phyloP scores from a whole-genome alignment of 345 rosid genomes.

The Geranium rotundifolium region DNA sequence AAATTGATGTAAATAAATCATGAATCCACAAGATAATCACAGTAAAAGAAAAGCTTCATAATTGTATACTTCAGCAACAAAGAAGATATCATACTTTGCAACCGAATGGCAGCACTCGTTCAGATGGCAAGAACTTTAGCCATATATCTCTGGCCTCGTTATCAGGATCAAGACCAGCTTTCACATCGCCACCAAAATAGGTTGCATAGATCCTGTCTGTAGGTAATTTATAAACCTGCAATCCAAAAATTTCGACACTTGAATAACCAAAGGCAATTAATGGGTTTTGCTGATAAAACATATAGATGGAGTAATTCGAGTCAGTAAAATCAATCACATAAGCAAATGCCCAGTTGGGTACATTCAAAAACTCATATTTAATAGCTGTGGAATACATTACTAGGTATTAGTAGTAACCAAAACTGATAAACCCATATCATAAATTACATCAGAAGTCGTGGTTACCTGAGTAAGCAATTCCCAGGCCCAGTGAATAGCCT shows the following conservation, averaged over 20 bases:
- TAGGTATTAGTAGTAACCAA: too few species aligned
- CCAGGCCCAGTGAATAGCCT: slow-evolving; percentile 98
- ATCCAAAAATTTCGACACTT: background rate
- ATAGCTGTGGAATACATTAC: too few species aligned
- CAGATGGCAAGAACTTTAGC: slow-evolving; percentile 72
- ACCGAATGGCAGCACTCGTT: slow-evolving; percentile 76
- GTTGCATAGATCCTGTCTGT: slow-evolving; percentile 79
- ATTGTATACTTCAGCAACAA: background rate
- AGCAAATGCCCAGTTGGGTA: too few species aligned
- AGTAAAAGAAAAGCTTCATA: background rate
- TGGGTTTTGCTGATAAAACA: background rate
- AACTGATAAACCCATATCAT: background rate
- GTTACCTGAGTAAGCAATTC: slow-evolving; percentile 73
- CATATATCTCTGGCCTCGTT: slow-evolving; percentile 75
- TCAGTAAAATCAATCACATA: too few species aligned
- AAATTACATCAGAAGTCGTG: background rate
- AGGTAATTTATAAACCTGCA: slow-evolving; percentile 69
- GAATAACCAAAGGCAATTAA: too few species aligned
- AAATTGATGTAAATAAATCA: too few species aligned
- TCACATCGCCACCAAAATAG: slow-evolving; percentile 95
- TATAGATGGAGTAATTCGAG: too few species aligned
- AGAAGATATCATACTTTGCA: slow-evolving; percentile 49
- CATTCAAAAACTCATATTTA: background rate
- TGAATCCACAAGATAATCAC: too few species aligned
- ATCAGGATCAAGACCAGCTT: slow-evolving; percentile 80